Percentiles rank a stretch among this genome's conserved stretches.
phyloP scores from a whole-genome alignment of 148 eudicot genomes.

The Silene uniflora region DNA sequence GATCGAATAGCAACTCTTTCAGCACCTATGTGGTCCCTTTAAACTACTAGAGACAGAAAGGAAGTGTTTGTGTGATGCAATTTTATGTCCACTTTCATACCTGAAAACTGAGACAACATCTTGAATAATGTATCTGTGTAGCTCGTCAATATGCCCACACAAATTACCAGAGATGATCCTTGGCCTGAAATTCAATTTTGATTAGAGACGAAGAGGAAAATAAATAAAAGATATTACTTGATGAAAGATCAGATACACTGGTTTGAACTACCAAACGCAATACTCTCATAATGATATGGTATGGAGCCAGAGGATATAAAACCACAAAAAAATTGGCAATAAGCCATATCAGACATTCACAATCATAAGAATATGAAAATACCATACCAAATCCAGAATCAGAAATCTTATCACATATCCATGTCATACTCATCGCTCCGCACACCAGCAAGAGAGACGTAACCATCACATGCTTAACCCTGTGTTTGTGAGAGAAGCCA shows the following conservation, averaged over 20 bases:
- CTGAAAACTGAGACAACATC: constrained; percentile 87
- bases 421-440: constrained; percentile 90
- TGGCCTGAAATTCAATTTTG: constrained; percentile 61
- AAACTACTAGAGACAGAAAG: neutral
- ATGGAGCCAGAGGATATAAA: neutral
- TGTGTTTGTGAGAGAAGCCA: constrained; percentile 16
- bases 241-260: neutral
- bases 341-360: neutral
- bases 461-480: constrained; percentile 82
- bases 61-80: neutral
- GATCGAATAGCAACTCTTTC: too few relatives aligned
- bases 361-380: neutral
- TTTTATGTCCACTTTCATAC: constrained; percentile 28
- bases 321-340: neutral
- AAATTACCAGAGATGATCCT: constrained; percentile 86
- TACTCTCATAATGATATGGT: neutral
- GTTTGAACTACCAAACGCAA: neutral
- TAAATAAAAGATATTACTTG: neutral
- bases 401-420: constrained; percentile 92
- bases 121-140: constrained; percentile 77
- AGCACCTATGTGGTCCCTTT: neutral
- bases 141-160: constrained; percentile 91
- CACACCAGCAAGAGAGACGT: constrained; percentile 70
- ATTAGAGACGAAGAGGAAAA: constrained; percentile 9
- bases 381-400: constrained; percentile 89